Base-by-base conservation (phyloP, 2,329 filamentous ascomycete species). In the Talaromyces sp. region DNA sequence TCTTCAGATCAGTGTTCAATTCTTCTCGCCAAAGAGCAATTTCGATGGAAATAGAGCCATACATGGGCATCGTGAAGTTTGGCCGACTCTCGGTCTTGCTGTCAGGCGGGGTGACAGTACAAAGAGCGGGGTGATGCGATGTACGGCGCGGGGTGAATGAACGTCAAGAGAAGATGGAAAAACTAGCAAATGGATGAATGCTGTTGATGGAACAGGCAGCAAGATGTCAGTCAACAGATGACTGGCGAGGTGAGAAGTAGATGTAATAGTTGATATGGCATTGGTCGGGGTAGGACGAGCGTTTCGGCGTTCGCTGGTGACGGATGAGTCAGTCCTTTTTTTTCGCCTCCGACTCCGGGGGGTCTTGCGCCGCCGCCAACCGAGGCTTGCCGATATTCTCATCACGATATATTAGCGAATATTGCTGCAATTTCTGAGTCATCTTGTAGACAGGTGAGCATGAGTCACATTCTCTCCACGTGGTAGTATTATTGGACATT, bases 1-100 rank as follows among this genome's bases (percentile, higher is more conserved):
- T 4, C 50, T 28, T 51, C 8, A 16, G 31, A 56, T 66, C 31
- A 70, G 61, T 18, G 9, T 9, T 30, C 10, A 60, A 52, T 55
- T 14, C 36, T 47, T 59, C 28, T 44, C 47, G 36, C 27, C 28
- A 14, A 42, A 5, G 10, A 14, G 54, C 34, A n/a, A 50, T 9
- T 50, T 50, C 30, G 34, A 51, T 12, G 33, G 14, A 18, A 55
- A 56, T 47, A 54, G 10, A 18, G 36, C 44, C 72, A 61, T 75
- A 76, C 74, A 76, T 76, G 56, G 74, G 74, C 74, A 76, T 76
- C 64, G 54, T 68, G 66, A 65, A 55, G 65, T 63, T 23, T 67
- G 68, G 56, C 33, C 27, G 61, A 57, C 27, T 27, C 57, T 28
- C 55, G 42, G 27, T 57, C 47, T 30, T 8, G 42, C 28, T 59